Base-by-base conservation (phyloP, 257 asterid species). In the Nicotiana otophora region DNA sequence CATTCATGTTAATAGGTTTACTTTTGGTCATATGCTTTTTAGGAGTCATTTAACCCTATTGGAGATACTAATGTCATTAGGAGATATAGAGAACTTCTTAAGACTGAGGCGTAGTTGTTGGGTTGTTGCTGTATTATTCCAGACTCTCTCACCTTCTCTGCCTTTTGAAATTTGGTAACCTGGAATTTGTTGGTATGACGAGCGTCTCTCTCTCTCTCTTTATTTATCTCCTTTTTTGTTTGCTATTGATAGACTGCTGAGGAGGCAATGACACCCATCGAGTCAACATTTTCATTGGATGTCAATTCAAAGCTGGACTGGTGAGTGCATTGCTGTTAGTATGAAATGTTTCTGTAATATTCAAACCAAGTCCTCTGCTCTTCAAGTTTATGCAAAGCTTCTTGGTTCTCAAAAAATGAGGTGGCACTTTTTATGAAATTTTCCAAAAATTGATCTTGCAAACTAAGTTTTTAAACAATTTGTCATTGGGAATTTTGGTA, bases 251-350 rank as follows among this genome's bases (percentile, higher is more conserved):
- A 96, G 99, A 94, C 96, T 83, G 99, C 98, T 83, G 99, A 94
- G 90, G 98, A 92, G 85, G 99, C 99, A 86, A 94, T 96, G 98
- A 96, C 99, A 7, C 98, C 99, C 58, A 94, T 96, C 57, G 98
- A 94, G 89, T 96, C 99, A 63, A 96, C 98, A 51, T 96, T 96
- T 89, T 96, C 98, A 10, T 84, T 96, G 90, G 98, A 94, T 84
- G 97, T 94, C 65, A 90, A 94, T 87, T 96, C 99, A 83, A 94
- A 96, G 84, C 85, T 96, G 69, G 98, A 94, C 92, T 96, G 99
- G 99, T 95, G 87, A 84, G 91, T 80, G 36, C 17, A 14, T 11
- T 11, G 5, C 57, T 53, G 15, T 53, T 53, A 10, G 57, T 53
- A 11, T 53, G 57, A 53, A 53, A 53, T 53, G 57, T 3, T 53